Percentiles rank a stretch among this genome's conserved stretches.
Conservation (phyloP, 2,329 filamentous ascomycete species). For the Pyrenochaeta sp. region DNA sequence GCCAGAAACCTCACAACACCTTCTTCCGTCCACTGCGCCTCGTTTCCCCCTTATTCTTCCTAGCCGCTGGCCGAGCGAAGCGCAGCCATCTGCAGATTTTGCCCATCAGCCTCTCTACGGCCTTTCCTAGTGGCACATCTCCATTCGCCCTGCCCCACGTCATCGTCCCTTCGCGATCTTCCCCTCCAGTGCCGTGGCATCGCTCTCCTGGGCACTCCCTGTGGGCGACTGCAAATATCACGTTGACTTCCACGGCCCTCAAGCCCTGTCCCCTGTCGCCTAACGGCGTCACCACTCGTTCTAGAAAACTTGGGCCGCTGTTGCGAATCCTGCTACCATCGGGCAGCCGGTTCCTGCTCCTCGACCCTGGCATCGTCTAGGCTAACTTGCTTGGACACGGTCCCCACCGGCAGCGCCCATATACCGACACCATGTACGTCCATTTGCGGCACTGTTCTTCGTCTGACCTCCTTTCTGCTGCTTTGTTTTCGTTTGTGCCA, state of each 20-base stretch:
- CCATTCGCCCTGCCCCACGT: background rate
- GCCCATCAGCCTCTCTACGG: slow-evolving; percentile 16
- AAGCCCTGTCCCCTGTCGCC: slow-evolving; percentile 15
- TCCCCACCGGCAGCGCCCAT: slow-evolving; percentile 10
- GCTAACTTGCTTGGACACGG: slow-evolving; percentile 11
- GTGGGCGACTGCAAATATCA: slow-evolving; percentile 19
- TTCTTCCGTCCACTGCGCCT: background rate
- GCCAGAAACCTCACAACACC: background rate
- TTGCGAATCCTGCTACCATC: slow-evolving; percentile 14
- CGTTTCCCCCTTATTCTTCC: background rate
- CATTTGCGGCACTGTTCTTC: slow-evolving; percentile 33
- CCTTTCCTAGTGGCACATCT: background rate
- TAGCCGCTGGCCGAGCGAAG: background rate
- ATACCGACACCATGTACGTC: slow-evolving; percentile 46
- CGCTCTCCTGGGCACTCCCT: slow-evolving; percentile 17
- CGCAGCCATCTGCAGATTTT: background rate
- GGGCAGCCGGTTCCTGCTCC: slow-evolving; percentile 19
- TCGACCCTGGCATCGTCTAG: slow-evolving; percentile 15
- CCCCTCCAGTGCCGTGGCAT: background rate
- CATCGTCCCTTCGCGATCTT: background rate
- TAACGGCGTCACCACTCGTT: slow-evolving; percentile 19
- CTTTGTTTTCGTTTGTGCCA: slow-evolving; percentile 20
- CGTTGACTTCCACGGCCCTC: slow-evolving; percentile 16
- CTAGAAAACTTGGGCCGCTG: slow-evolving; percentile 25
- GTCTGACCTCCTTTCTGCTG: slow-evolving; percentile 30